Evolutionary conservation across 306 rosid species (phyloP), one percentile per base, ranked within the genome.

Genomic region (Dryas alaskensis): DNA sequence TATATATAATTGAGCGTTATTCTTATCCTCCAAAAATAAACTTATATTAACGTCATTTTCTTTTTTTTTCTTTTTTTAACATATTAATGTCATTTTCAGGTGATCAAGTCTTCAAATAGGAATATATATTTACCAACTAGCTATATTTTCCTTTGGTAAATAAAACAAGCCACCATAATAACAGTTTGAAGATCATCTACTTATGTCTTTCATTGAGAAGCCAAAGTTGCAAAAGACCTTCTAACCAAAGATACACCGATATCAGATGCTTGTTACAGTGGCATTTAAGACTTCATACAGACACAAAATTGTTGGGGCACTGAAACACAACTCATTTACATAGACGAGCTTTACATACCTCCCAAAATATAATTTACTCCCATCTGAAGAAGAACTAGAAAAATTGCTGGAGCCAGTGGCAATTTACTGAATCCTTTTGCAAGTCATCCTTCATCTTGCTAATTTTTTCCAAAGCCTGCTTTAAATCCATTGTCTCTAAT

Each of bases 351-450:
- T 70, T 77, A 64, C 85, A 80, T 71, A 72, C 78, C 57, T 67
- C 50, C 60, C 71, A 63, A 65, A 60, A 77, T 59, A 72, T 61
- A 68, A n/a, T 69, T 65, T 57, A 51, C 76, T 74, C 50, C 63
- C 62, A 42, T 59, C 64, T 59, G 16, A 72, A 57, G 54, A 69
- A 25, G 9, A 14, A 10, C 85, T 83, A 91, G 63, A 91, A 80
- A 76, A 94, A 87, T 37, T 86, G 96, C 77, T 81, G 89, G 73
- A 94, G 89, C 98, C 98, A 94, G 40, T 68, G 53, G 73, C 82
- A 83, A 78, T 80, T 83, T 65, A 76, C 84, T 14, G 97, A 89
- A 79, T 91, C 96, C 82, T 79, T 91, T 86, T 89, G 84, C 72
- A 94, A 83, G 53, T 69, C 87, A 69, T 89, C 92, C 54, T 80